Evolutionary conservation across 306 rosid genomes (phyloP), one percentile per base, ranked within the genome.

Genomic region (Spatholobus suberectus): DNA sequence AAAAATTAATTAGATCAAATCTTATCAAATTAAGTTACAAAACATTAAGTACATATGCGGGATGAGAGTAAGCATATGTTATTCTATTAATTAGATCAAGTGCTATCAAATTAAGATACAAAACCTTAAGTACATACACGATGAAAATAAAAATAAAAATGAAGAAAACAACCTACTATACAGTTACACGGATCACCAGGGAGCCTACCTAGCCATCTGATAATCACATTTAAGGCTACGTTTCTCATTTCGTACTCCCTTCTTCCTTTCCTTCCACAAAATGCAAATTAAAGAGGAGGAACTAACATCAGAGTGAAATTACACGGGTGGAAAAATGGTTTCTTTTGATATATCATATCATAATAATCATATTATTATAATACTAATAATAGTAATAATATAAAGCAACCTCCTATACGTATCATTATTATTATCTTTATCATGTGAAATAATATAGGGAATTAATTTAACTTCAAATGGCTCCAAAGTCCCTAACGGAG

Each of bases 401-500:
- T 37, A 77, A 75, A 85, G 58, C 66, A 73, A 6, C 75, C 73
- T 61, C 84, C 76, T 73, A 81, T 86, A 11, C 62, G 58, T 44
- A 83, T 15, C 78, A 79, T 66, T 35, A 76, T 66, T 35, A 76
- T 76, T 52, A 35, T 70, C 23, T 75, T 68, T 5, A 74, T 66
- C 24, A 55, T 73, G 83, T 85, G 40, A 49, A 15, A 40, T 79
- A 55, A 71, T 37, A 77, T 59, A 52, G 55, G 37, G 52, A 29
- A 54, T 35, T 20, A 26, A 68, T 47, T 29, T 17, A 58, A 58
- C 38, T 58, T 26, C 70, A 93, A 86, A 92, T 88, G 80, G 86
- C 91, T 62, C 99, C 96, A 58, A 93, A 93, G 89, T 95, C 97
- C 78, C 93, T 92, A 73, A 90, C 84, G 3, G 95, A 85, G 90